Evolutionary conservation across 2,329 filamentous ascomycete genomes (phyloP).

Genomic region (Pseudogymnoascus sp.): DNA sequence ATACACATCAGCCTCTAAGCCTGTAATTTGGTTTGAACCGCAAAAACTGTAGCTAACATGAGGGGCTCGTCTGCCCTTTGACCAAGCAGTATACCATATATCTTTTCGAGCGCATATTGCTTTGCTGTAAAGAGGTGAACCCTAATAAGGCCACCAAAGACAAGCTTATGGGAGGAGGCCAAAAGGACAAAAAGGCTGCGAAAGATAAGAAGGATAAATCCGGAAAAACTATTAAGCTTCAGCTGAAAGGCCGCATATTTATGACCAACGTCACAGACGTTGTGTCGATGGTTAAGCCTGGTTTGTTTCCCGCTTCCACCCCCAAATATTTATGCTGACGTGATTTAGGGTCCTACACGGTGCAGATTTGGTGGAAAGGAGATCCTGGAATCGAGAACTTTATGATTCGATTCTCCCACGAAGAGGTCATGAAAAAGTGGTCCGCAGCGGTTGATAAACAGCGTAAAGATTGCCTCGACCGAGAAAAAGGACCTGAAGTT

Average conservation of each 20-base stretch:
- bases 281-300: conserved; percentile 79
- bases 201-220: conserved; percentile 60
- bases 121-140: conserved; percentile 94
- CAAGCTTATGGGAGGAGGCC: conserved; percentile 55
- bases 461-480: conserved; percentile 55
- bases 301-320: conserved; percentile 41
- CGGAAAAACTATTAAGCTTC: conserved; percentile 72
- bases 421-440: conserved; percentile 93
- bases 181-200: conserved; percentile 76
- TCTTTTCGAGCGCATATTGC: conserved; percentile 87
- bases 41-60: conserved; percentile 21
- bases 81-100: conserved; percentile 82
- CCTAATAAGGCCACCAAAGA: conserved; percentile 70
- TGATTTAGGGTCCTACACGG: conserved; percentile 72
- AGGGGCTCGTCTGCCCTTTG: conserved; percentile 20
- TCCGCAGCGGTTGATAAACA: conserved; percentile 71
- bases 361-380: conserved; percentile 98
- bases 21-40: conserved; percentile 10
- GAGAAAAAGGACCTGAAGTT: conserved; percentile 42
- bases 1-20: not conserved
- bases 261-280: conserved; percentile 98
- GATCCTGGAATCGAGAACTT: conserved; percentile 95
- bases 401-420: conserved; percentile 85
- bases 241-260: conserved; percentile 95
- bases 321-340: conserved; percentile 26